A percentile compares a stretch with the other conserved stretches of the same genome.
phyloP scores from a whole-genome alignment of 352 stramenopile species.

The Phytopythium aichiense region DNA sequence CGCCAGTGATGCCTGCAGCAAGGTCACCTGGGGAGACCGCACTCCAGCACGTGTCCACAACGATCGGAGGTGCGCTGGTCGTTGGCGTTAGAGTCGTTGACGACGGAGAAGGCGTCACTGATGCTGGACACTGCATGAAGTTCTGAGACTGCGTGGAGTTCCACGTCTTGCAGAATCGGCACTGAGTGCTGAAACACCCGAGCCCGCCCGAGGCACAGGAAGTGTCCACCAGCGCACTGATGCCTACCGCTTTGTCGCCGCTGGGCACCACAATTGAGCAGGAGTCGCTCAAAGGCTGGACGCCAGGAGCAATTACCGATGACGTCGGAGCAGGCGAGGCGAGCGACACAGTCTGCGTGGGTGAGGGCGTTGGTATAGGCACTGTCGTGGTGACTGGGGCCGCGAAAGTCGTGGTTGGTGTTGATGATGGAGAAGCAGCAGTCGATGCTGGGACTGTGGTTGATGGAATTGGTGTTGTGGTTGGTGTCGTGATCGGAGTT shows the following conservation, averaged over 20 bases:
- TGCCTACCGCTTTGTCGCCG: neutral
- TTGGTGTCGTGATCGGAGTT: constrained; percentile 4
- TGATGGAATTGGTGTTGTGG: neutral
- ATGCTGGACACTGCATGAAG: neutral
- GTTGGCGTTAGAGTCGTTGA: neutral
- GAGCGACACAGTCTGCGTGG: neutral
- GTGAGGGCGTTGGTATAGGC: constrained; percentile 5
- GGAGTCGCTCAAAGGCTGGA: neutral
- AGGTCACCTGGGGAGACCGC: neutral
- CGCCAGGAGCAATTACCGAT: neutral
- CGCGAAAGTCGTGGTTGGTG: neutral
- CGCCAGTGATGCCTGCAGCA: neutral
- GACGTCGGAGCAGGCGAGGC: neutral
- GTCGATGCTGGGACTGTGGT: neutral
- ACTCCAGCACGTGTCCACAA: constrained; percentile 4
- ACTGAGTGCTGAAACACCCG: constrained; percentile 8
- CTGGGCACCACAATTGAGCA: constrained; percentile 2
- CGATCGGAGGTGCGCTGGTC: neutral
- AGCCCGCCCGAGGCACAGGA: neutral
- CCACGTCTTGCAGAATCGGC: constrained; percentile 12
- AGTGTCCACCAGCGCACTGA: constrained; percentile 2
- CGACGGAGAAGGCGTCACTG: neutral
- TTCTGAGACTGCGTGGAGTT: constrained; percentile 1
- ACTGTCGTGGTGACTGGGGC: neutral
- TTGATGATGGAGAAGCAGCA: constrained; percentile 3